These are phyloP conservation scores for Nicotiana attenuata DNA, from an alignment of 257 asterid species.

Conservation along the genomic window DNA sequence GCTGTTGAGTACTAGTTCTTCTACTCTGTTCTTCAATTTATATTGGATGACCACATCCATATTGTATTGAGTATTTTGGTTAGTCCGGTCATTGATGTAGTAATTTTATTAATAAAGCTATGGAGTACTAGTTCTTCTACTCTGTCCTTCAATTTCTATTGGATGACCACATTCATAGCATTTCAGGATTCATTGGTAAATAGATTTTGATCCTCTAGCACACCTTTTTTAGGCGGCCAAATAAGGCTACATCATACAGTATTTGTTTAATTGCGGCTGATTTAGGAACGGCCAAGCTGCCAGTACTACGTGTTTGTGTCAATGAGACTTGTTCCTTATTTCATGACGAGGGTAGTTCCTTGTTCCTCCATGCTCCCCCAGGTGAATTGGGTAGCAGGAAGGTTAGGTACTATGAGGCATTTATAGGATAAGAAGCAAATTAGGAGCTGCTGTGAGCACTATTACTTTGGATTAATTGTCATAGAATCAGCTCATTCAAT, in stretches of 20 bases:
- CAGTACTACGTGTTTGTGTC: not conserved
- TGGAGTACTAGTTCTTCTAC: not conserved
- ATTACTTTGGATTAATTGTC: not conserved
- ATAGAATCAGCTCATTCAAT: not conserved
- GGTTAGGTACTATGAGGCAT: not conserved
- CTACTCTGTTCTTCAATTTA: not conserved
- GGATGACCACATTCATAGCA: not conserved
- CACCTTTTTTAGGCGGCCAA: not conserved
- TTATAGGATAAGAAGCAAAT: not conserved
- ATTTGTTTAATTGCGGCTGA: not conserved
- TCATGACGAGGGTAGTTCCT: not conserved
- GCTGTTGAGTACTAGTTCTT: not conserved
- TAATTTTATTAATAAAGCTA: not conserved
- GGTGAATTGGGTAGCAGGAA: not conserved
- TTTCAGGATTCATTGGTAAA: not conserved
- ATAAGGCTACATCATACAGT: not conserved
- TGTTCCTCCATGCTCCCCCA: not conserved
- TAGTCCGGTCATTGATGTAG: conserved; percentile 4
- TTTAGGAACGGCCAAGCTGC: not conserved
- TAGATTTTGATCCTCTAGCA: not conserved
- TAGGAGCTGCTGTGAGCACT: not conserved
- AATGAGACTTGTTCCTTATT: not conserved
- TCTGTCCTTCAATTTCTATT: not conserved
- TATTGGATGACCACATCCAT: no score
- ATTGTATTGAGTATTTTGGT: not conserved